Evolutionary conservation across 129 eudicot species (phyloP).

Genomic region (Arctium minus): DNA sequence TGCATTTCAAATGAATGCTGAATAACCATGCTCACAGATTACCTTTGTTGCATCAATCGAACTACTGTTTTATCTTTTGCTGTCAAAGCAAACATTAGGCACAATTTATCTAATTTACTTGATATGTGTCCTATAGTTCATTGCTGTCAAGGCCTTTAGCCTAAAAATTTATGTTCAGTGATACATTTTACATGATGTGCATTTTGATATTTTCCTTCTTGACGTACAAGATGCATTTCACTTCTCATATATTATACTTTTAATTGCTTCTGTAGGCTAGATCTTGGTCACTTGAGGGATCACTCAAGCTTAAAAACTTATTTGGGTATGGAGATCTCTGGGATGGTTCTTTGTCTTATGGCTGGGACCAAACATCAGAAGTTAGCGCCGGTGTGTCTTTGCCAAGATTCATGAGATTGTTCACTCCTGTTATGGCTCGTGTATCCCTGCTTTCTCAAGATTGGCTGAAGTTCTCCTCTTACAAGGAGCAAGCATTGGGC

Average conservation of each 20-base stretch:
- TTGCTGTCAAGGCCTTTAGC: background rate
- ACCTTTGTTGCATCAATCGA: background rate
- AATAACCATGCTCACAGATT: background rate
- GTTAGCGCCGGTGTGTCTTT: constrained; percentile 77
- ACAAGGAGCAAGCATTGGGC: constrained; percentile 68
- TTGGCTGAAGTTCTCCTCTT: constrained; percentile 87
- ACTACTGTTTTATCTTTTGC: background rate
- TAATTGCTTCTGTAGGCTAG: constrained; percentile 60
- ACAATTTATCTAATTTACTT: background rate
- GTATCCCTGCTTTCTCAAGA: constrained; percentile 76
- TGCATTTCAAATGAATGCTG: background rate
- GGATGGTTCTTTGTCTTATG: constrained; percentile 78
- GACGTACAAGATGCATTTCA: background rate
- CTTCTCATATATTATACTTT: background rate
- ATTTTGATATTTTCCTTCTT: background rate
- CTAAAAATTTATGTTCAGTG: background rate
- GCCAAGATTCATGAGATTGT: constrained; percentile 58
- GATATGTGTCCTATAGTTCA: background rate
- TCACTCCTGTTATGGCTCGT: constrained; percentile 75
- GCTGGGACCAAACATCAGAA: constrained; percentile 85
- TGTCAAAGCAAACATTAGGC: background rate
- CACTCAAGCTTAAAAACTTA: constrained; percentile 73
- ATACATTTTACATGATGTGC: background rate
- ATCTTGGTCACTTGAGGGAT: constrained; percentile 75
- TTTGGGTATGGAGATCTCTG: constrained; percentile 87